Evolutionary conservation across 306 rosid genomes (phyloP).

Genomic region (Casuarina equisetifolia): DNA sequence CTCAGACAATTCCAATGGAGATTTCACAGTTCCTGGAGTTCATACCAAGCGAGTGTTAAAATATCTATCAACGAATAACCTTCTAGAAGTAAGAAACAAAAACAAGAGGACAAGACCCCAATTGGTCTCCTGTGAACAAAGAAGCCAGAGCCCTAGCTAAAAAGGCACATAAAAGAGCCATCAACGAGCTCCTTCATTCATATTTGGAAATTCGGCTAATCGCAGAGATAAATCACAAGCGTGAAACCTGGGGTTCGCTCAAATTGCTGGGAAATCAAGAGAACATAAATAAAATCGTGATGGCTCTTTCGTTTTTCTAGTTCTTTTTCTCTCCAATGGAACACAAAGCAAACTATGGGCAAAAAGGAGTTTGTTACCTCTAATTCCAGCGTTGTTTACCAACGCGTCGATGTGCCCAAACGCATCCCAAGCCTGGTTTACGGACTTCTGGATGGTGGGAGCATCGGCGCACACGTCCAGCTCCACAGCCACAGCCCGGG

Average conservation of each 20-base stretch:
- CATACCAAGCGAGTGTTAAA: neutral
- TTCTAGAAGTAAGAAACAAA: neutral
- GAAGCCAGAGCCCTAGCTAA: neutral
- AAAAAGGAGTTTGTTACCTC: constrained; percentile 46
- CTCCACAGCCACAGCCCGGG: constrained; percentile 58
- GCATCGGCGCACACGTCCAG: constrained; percentile 65
- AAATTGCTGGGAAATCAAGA: neutral
- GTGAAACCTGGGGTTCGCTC: neutral
- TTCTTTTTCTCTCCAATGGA: neutral
- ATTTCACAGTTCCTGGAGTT: constrained; percentile 53
- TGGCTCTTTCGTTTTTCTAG: neutral
- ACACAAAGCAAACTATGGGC: neutral
- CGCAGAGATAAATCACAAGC: neutral
- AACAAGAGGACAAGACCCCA: neutral
- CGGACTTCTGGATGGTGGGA: constrained; percentile 40
- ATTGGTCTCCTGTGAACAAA: neutral
- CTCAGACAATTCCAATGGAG: constrained; percentile 55
- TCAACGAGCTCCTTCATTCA: neutral
- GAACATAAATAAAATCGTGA: neutral
- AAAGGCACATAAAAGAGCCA: neutral
- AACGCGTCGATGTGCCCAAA: constrained; percentile 72
- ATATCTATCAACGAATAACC: neutral
- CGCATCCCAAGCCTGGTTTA: constrained; percentile 70
- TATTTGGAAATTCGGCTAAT: neutral
- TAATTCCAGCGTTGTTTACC: constrained; percentile 69